These are phyloP conservation scores for Golubevia sp. DNA, from an alignment of 1,284 basidiomycete species.

Conservation along the genomic window DNA sequence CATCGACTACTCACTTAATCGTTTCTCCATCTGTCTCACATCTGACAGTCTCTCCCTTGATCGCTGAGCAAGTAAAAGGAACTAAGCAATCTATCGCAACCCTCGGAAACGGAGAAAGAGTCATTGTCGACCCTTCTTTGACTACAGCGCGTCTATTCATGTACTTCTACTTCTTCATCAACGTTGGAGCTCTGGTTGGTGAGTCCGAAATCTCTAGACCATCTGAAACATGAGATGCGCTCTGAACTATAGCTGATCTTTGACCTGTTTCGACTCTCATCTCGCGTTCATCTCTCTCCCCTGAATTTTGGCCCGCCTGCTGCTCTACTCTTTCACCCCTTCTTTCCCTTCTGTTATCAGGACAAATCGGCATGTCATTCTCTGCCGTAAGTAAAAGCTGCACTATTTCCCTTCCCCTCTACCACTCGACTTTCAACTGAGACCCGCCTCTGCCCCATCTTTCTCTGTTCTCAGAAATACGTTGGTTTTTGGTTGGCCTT, in stretches of 20 bases:
- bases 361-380: conserved; percentile 56
- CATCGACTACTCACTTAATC: too few species aligned
- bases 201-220: too few species aligned
- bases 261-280: too few species aligned
- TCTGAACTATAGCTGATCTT: too few species aligned
- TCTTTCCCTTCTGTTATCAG: too few species aligned
- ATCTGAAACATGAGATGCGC: too few species aligned
- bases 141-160: conserved; percentile 70
- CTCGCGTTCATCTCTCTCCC: too few species aligned
- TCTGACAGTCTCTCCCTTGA: conserved; percentile 72
- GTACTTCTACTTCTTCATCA: conserved; percentile 66
- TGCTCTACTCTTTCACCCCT: too few species aligned
- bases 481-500: conserved; percentile 64
- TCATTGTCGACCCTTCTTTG: conserved; percentile 78
- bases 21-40: too few species aligned
- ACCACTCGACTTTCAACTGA: conserved; percentile 25
- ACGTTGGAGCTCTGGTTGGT: conserved; percentile 53
- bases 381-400: too few species aligned
- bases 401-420: too few species aligned
- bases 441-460: conserved; percentile 61
- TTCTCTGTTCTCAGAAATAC: conserved; percentile 54
- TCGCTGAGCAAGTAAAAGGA: conserved; percentile 71
- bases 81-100: conserved; percentile 39
- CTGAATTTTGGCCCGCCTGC: too few species aligned
- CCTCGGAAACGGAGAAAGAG: conserved; percentile 72